Percentiles rank a stretch among this genome's conserved stretches.
phyloP scores from a whole-genome alignment of 768 basidiomycete genomes.

The Pulveroboletus ravenelii region DNA sequence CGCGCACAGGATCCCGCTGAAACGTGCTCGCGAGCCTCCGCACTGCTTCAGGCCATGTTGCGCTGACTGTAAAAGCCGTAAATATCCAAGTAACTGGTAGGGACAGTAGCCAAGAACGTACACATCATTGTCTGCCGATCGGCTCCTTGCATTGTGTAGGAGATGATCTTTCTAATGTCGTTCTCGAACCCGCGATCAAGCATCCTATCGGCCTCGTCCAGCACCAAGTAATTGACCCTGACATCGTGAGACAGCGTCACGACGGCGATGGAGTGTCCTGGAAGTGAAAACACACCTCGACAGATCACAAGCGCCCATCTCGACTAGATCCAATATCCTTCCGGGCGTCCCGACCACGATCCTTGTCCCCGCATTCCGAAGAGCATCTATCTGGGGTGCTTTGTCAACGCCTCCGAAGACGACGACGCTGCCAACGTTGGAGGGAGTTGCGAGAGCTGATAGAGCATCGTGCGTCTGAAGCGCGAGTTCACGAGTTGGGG shows the following conservation, averaged over 20 bases:
- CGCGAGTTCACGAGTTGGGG: constrained; percentile 95
- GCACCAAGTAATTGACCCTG: constrained; percentile 85
- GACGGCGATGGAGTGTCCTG: background rate
- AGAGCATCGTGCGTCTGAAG: constrained; percentile 91
- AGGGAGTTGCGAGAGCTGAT: constrained; percentile 62
- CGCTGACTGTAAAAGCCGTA: constrained; percentile 61
- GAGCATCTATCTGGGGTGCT: constrained; percentile 67
- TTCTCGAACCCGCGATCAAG: constrained; percentile 98
- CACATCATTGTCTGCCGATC: constrained; percentile 93
- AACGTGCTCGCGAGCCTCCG: constrained; percentile 85
- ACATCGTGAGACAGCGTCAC: background rate
- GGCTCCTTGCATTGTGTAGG: constrained; percentile 57
- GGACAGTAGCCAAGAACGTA: constrained; percentile 37
- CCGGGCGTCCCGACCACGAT: constrained; percentile 97
- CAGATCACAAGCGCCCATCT: constrained; percentile 81
- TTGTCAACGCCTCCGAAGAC: constrained; percentile 96
- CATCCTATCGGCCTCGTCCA: constrained; percentile 99
- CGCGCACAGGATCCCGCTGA: constrained; percentile 75
- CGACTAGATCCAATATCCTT: constrained; percentile 84
- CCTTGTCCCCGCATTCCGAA: constrained; percentile 55
- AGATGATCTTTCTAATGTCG: constrained; percentile 89
- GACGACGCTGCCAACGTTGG: constrained; percentile 77
- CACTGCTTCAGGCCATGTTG: constrained; percentile 97
- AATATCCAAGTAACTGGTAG: background rate
- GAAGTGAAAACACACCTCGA: constrained; percentile 48